phyloP scores from a whole-genome alignment of 345 rosid genomes.

The Salix caprea region DNA sequence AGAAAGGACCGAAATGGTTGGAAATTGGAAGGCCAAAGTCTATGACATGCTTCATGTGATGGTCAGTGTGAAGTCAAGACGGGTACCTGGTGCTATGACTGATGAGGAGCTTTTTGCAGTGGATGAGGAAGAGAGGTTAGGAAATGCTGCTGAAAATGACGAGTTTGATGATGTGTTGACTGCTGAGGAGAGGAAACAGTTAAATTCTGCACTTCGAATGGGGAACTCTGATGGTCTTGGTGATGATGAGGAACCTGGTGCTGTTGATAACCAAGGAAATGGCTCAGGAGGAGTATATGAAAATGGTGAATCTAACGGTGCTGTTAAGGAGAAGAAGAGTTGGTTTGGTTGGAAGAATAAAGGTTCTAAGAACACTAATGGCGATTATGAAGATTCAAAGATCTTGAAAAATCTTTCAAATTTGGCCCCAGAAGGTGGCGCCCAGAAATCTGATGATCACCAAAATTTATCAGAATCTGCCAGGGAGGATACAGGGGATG shows the following conservation, averaged over 20 bases:
- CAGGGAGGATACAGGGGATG: conserved; percentile 56
- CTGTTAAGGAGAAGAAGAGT: conserved; percentile 77
- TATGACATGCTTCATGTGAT: conserved; percentile 96
- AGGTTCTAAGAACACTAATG: conserved; percentile 48
- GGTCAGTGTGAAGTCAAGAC: conserved; percentile 92
- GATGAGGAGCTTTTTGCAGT: conserved; percentile 94
- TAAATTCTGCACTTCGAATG: conserved; percentile 66
- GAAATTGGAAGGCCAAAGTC: conserved; percentile 93
- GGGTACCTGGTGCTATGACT: conserved; percentile 98
- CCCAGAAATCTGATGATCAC: conserved; percentile 50
- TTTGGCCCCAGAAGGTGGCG: conserved; percentile 62
- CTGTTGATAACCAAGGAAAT: conserved; percentile 51
- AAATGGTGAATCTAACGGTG: conserved; percentile 52
- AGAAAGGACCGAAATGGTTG: conserved; percentile 91
- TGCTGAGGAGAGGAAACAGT: conserved; percentile 81
- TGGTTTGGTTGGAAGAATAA: conserved; percentile 97
- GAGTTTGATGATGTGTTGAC: conserved; percentile 82
- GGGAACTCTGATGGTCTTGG: conserved; percentile 60
- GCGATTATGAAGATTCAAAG: conserved; percentile 67
- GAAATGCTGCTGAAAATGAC: conserved; percentile 52
- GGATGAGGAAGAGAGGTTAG: conserved; percentile 67
- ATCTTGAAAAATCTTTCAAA: conserved; percentile 64
- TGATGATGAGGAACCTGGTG: conserved; percentile 72
- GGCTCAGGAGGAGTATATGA: conserved; percentile 51
- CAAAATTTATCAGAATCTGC: conserved; percentile 54